Base-by-base conservation (phyloP, 805 yeast genomes). In the Candida schatavii region DNA sequence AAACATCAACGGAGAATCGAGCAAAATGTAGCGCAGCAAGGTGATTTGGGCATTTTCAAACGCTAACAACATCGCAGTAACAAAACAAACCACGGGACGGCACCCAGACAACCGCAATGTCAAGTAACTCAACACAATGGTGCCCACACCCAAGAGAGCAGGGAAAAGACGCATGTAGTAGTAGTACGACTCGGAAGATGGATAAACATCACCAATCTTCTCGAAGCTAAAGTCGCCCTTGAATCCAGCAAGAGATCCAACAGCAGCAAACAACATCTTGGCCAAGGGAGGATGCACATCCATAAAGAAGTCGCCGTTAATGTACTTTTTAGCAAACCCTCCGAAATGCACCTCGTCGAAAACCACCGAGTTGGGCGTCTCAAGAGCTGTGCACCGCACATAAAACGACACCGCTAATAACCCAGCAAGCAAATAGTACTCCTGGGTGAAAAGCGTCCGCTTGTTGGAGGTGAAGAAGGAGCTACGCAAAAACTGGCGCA, bases 321-420 rank as follows among this genome's bases (percentile, higher is more conserved):
- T 74, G 66, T 89, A 93, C 63, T 86, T 81, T 44, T 83, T 75
- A 25, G 97, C 96, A 66, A 91, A 93, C n/a, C 95, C 95, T 43
- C 99, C 99, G 55, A 93, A 93, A 64, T 87, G 95, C 31, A 86
- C 93, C 62, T 91, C 99, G 62, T 89, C 96, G 50, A 87, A 87
- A 10, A 91, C 96, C 28, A 89, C 95, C 22, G 90, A 80, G 53
- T 80, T 65, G 30, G 99, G 99, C 47, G 66, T 57, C 21, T 75
- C 68, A 44, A 93, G 68, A 41, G 75, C 68, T 49, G 72, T 68
- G 40, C 85, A 69, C 51, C 99, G 80, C 38, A 88, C 75, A 36
- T 62, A 53, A 10, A 72, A 46, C 0, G 96, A 76, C 2, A 72
- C 50, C n/a, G 78, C 54, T 40, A 87, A 65, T 13, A 67, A 56